Conservation (phyloP, 2,329 filamentous ascomycete genomes). For the Scedosporium minutisporum region DNA sequence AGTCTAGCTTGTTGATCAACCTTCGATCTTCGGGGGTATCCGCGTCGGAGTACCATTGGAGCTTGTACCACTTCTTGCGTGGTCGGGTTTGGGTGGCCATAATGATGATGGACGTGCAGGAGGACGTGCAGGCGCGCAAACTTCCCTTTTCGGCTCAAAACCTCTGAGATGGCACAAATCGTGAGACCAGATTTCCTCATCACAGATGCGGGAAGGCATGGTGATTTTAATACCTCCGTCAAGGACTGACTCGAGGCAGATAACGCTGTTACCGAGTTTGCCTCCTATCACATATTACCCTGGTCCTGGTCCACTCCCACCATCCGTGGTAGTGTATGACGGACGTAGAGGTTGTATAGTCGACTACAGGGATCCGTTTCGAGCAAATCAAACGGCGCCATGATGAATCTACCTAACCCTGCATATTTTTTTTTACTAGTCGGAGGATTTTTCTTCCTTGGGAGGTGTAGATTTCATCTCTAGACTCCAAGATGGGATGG, state of each 20-base stretch:
- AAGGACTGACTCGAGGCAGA: no score
- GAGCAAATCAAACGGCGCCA: no score
- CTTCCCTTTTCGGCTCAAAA: neutral
- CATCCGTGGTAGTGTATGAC: no score
- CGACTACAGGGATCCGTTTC: no score
- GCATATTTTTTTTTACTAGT: no score
- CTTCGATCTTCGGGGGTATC: slow-evolving; percentile 27
- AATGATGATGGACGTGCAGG: neutral
- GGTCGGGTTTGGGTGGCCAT: neutral
- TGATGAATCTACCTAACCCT: no score
- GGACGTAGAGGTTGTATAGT: no score
- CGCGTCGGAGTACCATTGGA: slow-evolving; percentile 36
- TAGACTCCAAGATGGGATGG: neutral
- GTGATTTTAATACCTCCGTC: neutral
- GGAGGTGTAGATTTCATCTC: no score
- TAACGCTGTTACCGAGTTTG: no score
- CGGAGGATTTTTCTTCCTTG: no score
- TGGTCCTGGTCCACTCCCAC: no score
- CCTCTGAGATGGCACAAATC: neutral
- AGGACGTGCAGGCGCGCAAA: neutral
- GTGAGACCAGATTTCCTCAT: neutral
- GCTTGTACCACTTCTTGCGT: slow-evolving; percentile 3
- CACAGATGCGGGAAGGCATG: neutral
- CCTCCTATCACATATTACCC: no score
- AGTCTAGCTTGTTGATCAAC: slow-evolving; percentile 45